Evolutionary conservation across 352 stramenopile genomes (phyloP).

Genomic region (Salisapilia sapeloensis): DNA sequence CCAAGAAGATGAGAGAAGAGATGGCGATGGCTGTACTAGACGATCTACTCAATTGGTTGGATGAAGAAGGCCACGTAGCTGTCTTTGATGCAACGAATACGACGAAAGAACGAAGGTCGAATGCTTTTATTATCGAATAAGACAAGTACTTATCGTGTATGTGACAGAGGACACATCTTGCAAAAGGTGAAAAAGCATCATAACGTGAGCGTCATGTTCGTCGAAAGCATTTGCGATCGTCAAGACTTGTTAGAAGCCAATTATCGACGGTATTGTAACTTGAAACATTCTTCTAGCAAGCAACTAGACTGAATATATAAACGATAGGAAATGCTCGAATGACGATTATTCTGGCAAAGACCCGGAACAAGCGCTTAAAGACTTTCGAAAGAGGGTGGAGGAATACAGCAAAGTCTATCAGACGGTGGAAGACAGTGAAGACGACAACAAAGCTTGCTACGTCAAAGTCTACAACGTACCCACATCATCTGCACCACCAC

Average conservation of each 20-base stretch:
- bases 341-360: conserved; percentile 83
- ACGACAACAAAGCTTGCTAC: conserved; percentile 71
- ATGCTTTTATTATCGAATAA: neutral
- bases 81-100: conserved; percentile 95
- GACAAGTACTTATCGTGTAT: no score
- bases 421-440: conserved; percentile 77
- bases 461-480: conserved; percentile 86
- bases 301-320: conserved; percentile 2
- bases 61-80: conserved; percentile 78
- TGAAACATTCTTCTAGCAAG: conserved; percentile 3
- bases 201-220: conserved; percentile 84
- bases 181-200: conserved; percentile 35
- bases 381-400: conserved; percentile 75
- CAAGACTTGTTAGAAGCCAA: conserved; percentile 84
- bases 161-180: conserved; percentile 33
- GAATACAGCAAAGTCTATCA: conserved; percentile 91
- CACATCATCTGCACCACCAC: neutral
- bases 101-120: conserved; percentile 54
- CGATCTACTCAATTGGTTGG: conserved; percentile 85
- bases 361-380: conserved; percentile 67
- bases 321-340: conserved; percentile 69
- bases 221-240: conserved; percentile 92
- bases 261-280: conserved; percentile 40
- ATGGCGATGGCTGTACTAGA: conserved; percentile 77
- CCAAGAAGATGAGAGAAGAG: conserved; percentile 70